These are phyloP conservation scores for Gaertneriomyces semiglobifer DNA, from an alignment of 192 early-diverging fungal genomes.

Conservation along the genomic window DNA sequence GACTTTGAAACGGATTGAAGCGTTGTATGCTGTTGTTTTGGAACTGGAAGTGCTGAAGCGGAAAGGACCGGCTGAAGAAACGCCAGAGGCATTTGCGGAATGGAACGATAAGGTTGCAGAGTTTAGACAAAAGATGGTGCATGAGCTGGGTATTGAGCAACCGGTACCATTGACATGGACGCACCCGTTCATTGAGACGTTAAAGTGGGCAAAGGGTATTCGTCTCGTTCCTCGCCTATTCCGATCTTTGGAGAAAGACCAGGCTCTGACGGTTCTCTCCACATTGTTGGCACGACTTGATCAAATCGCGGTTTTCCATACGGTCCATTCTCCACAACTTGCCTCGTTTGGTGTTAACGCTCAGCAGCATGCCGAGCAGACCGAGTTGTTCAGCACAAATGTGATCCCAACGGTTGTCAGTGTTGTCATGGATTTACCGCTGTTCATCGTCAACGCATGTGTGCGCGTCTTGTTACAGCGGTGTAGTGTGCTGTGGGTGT, in stretches of 20 bases:
- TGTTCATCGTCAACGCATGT: constrained; percentile 75
- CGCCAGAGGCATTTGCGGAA: constrained; percentile 45
- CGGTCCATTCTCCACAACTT: constrained; percentile 6
- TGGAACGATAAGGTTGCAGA: constrained; percentile 39
- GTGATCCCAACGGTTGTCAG: constrained; percentile 81
- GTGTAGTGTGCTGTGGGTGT: constrained; percentile 84
- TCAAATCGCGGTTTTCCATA: constrained; percentile 50
- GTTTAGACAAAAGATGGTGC: constrained; percentile 57
- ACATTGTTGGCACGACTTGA: constrained; percentile 48
- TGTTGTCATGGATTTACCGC: constrained; percentile 77
- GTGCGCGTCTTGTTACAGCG: constrained; percentile 83
- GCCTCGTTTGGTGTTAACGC: background rate
- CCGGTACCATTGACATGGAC: constrained; percentile 59
- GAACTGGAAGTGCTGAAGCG: constrained; percentile 81
- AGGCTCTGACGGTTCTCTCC: constrained; percentile 72
- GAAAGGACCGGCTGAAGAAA: constrained; percentile 55
- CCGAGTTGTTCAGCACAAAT: constrained; percentile 82
- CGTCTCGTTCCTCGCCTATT: constrained; percentile 80
- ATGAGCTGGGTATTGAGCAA: constrained; percentile 57
- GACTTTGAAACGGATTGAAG: constrained; percentile 62
- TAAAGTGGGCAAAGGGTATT: constrained; percentile 87
- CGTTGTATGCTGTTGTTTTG: constrained; percentile 72
- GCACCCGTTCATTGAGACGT: constrained; percentile 85
- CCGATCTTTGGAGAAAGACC: constrained; percentile 72
- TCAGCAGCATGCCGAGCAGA: constrained; percentile 17